Evolutionary conservation across 805 yeast species (phyloP), one percentile per base, ranked within the genome.

Genomic region (Pichia nakasei): DNA sequence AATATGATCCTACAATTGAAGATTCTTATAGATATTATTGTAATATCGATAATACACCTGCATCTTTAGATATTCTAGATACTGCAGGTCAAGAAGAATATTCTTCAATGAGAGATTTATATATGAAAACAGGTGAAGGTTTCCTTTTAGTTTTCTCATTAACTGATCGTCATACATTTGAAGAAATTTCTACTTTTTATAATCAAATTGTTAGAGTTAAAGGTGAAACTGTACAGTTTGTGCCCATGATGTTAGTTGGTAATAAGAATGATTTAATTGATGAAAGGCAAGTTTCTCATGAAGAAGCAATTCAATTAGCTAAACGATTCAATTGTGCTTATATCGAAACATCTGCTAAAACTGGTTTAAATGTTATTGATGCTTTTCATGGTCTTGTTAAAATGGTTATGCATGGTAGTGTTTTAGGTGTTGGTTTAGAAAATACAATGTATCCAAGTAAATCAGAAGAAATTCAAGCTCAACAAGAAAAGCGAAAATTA

Each of bases 81-180:
- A 93, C 98, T 19, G 98, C 98, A 2, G 98, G 98, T 35, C 97
- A 89, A 70, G 97, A 91, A 64, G 97, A 89, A 65, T 89, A 89
- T 63, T 78, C 87, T 44, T 95, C 96, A 18, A 80, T 83, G 87
- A 69, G 89, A 55, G 97, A 91, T 60, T 93, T 87, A 63, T 89
- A 89, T 64, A 89, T 89, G 94, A 76, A 95, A 49, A 86, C 95
- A 2, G 97, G 97, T 37, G 96, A 89, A 64, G 97, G 97, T 15
- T 89, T 89, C 56, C 66, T 89, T 45, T 68, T 89, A 41, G 97
- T 88, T 13, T 93, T 91, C 61, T 80, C 93, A 27, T 85, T 93
- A 50, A 87, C 93, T 39, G 85, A 91, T 47, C 73, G 85, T 49
- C 77, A 80, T 53, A 81, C 96, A 3, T 85, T 89, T 61, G 91